Evolutionary conservation across 148 eudicot genomes (phyloP).

Genomic region (Rhododendron molle): DNA sequence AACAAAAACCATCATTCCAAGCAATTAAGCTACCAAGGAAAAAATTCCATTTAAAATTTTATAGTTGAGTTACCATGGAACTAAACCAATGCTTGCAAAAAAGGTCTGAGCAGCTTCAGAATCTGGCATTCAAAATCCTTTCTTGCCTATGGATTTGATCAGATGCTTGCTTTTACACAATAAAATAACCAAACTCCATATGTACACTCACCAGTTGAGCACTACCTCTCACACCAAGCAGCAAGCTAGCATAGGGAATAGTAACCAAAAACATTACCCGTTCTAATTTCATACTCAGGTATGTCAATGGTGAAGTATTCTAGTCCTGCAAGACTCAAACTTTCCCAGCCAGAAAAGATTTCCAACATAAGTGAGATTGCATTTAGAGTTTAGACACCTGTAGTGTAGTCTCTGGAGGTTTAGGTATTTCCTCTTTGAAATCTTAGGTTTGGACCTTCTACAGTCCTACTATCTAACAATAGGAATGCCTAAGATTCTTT

Average conservation of each 20-base stretch:
- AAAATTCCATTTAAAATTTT: background rate
- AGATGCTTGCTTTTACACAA: background rate
- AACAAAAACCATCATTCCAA: background rate
- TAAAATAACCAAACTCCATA: background rate
- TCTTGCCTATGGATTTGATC: background rate
- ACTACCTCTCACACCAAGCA: background rate
- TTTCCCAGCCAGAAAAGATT: background rate
- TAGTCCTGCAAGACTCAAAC: background rate
- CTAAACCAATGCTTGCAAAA: background rate
- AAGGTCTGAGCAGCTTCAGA: background rate
- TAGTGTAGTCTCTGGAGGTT: background rate
- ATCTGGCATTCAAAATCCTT: background rate
- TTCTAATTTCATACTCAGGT: background rate
- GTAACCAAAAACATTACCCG: background rate
- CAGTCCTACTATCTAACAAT: background rate
- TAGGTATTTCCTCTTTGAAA: background rate
- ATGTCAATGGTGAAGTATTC: background rate
- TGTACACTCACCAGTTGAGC: background rate
- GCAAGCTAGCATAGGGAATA: background rate
- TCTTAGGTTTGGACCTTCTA: background rate
- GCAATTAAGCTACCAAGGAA: background rate
- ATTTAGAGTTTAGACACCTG: background rate
- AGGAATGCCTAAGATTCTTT: background rate
- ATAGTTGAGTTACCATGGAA: background rate
- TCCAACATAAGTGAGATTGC: background rate